These are phyloP conservation scores for Sporobolus alterniflorus DNA, from an alignment of 202 grass and related monocot genomes.

Conservation along the genomic window DNA sequence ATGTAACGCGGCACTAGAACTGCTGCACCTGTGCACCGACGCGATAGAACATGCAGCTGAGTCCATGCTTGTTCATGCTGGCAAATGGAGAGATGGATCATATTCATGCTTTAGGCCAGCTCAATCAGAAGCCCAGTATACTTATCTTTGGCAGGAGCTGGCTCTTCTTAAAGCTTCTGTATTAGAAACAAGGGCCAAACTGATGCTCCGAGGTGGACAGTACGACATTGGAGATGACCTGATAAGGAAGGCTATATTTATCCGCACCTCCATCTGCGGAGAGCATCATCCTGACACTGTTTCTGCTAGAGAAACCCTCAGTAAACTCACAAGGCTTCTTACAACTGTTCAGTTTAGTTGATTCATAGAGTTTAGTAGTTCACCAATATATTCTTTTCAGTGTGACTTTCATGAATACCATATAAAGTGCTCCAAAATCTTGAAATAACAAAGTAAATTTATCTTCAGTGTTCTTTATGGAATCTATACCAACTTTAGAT, in stretches of 20 bases:
- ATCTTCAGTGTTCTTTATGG: slow-evolving; percentile 23
- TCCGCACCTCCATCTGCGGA: slow-evolving; percentile 84
- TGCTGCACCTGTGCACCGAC: slow-evolving; percentile 78
- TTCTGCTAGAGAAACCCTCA: slow-evolving; percentile 81
- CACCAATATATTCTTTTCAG: slow-evolving; percentile 68
- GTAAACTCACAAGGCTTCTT: slow-evolving; percentile 97
- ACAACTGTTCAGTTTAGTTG: slow-evolving; percentile 87
- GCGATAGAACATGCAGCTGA: slow-evolving; percentile 79
- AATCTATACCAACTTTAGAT: too few relatives aligned
- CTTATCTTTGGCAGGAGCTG: slow-evolving; percentile 89
- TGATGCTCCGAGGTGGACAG: slow-evolving; percentile 89
- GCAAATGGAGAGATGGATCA: slow-evolving; percentile 77
- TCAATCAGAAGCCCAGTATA: slow-evolving; percentile 62
- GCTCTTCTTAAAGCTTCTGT: slow-evolving; percentile 87
- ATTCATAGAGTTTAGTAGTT: slow-evolving; percentile 67
- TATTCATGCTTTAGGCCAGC: slow-evolving; percentile 64
- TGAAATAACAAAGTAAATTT: slow-evolving; percentile 65
- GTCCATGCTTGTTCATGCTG: slow-evolving; percentile 72
- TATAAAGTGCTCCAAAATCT: slow-evolving; percentile 51
- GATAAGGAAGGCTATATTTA: slow-evolving; percentile 90
- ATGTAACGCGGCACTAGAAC: slow-evolving; percentile 77
- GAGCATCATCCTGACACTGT: slow-evolving; percentile 88
- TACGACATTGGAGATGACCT: slow-evolving; percentile 88
- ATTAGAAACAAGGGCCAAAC: slow-evolving; percentile 83
- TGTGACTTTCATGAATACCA: slow-evolving; percentile 37